Evolutionary conservation across 768 basidiomycete species (phyloP).

Genomic region (Flagelloscypha sp.): DNA sequence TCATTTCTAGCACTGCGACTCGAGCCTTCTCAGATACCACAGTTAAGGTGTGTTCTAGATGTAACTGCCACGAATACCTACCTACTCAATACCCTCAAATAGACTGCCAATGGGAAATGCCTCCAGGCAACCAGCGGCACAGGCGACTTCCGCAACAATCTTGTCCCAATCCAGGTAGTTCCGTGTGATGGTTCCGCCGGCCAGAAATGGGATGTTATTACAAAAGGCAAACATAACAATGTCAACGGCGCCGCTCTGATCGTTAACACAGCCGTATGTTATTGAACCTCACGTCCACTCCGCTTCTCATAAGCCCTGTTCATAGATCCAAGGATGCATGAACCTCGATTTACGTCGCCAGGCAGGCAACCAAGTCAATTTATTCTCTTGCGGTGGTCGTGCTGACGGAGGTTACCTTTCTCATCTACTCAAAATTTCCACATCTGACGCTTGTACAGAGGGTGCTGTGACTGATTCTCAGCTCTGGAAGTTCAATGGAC

Average conservation of each 20-base stretch:
- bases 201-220: neutral
- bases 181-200: neutral
- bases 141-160: neutral
- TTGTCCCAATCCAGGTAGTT: neutral
- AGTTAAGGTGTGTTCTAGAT: neutral
- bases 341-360: neutral
- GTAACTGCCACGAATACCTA: neutral
- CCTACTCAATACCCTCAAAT: neutral
- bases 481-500: conserved; percentile 14
- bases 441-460: no score
- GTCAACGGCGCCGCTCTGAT: neutral
- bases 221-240: neutral
- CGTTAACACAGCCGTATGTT: conserved; percentile 9
- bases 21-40: neutral
- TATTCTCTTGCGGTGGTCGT: conserved; percentile 10
- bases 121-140: neutral
- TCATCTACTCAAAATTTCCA: no score
- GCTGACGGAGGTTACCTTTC: conserved; percentile 9
- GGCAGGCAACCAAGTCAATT: neutral
- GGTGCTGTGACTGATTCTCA: conserved; percentile 14
- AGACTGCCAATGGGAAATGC: neutral
- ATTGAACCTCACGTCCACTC: neutral
- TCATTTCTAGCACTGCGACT: neutral
- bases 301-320: neutral
- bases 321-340: neutral